Percentiles rank a stretch among this genome's conserved stretches.
Conservation (phyloP, 176 grass and related monocot genomes). For the Puya raimondii region DNA sequence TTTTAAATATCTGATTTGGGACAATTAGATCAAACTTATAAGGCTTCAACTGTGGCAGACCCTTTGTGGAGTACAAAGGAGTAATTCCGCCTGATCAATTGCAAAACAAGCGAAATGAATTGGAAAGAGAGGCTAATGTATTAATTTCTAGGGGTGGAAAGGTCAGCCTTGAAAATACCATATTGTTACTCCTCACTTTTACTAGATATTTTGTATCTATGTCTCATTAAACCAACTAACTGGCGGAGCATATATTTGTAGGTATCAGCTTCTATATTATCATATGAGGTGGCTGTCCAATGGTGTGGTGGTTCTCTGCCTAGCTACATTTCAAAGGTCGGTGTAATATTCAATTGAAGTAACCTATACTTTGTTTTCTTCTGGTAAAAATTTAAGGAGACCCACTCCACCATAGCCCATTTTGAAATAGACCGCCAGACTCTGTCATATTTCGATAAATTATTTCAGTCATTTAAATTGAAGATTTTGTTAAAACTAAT, state of each 20-base stretch:
- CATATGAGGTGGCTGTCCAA: conserved; percentile 60
- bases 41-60: conserved; percentile 20
- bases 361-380: background rate
- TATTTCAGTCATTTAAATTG: too few relatives aligned
- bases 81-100: conserved; percentile 44
- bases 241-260: conserved; percentile 8
- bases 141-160: conserved; percentile 61
- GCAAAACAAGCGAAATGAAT: conserved; percentile 39
- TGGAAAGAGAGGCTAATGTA: conserved; percentile 65
- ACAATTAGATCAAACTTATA: conserved; percentile 16
- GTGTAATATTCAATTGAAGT: background rate
- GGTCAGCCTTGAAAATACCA: conserved; percentile 19
- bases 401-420: too few relatives aligned
- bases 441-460: too few relatives aligned
- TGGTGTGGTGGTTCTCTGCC: conserved; percentile 73
- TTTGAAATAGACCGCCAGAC: too few relatives aligned
- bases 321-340: conserved; percentile 73
- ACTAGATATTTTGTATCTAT: background rate
- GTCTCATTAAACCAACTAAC: conserved; percentile 5
- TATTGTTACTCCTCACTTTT: background rate
- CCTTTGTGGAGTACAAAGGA: conserved; percentile 82
- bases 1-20: background rate
- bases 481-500: too few relatives aligned
- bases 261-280: conserved; percentile 61
- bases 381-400: too few relatives aligned